Percentiles rank a stretch among this genome's conserved stretches.
These are phyloP conservation scores for Russula emetica DNA, from an alignment of 768 basidiomycete species.

Conservation along the genomic window DNA sequence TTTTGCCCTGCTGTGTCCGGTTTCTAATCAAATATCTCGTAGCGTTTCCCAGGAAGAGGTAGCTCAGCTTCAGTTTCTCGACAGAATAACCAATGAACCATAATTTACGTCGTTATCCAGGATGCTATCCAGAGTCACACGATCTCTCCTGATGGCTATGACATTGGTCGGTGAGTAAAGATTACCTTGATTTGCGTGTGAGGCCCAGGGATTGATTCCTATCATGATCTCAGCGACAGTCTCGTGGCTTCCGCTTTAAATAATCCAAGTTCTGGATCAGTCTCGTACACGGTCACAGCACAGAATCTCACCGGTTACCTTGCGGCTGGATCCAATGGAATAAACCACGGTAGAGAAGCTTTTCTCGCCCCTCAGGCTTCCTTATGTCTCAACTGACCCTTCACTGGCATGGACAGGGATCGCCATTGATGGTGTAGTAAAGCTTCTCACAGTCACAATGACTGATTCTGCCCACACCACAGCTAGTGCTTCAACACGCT, in stretches of 20 bases:
- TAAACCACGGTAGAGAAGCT: conserved; percentile 41
- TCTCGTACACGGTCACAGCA: conserved; percentile 44
- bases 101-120: conserved; percentile 26
- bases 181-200: neutral
- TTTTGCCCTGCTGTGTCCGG: neutral
- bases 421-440: conserved; percentile 54
- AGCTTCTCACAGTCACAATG: conserved; percentile 50
- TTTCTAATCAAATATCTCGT: neutral
- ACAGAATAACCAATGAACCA: too few species aligned
- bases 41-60: conserved; percentile 50
- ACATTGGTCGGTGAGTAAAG: conserved; percentile 42
- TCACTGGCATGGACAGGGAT: conserved; percentile 49
- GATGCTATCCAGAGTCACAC: conserved; percentile 37
- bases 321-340: conserved; percentile 42
- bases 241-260: conserved; percentile 41
- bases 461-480: too few species aligned
- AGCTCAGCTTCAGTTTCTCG: too few species aligned
- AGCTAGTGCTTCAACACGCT: too few species aligned
- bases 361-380: neutral
- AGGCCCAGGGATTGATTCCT: neutral
- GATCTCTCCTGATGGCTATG: conserved; percentile 47
- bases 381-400: neutral
- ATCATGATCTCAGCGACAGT: conserved; percentile 36
- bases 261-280: conserved; percentile 35
- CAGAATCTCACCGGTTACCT: conserved; percentile 50